Base-by-base conservation (phyloP, 257 asterid genomes). In the Fraxinus quadrangulata region DNA sequence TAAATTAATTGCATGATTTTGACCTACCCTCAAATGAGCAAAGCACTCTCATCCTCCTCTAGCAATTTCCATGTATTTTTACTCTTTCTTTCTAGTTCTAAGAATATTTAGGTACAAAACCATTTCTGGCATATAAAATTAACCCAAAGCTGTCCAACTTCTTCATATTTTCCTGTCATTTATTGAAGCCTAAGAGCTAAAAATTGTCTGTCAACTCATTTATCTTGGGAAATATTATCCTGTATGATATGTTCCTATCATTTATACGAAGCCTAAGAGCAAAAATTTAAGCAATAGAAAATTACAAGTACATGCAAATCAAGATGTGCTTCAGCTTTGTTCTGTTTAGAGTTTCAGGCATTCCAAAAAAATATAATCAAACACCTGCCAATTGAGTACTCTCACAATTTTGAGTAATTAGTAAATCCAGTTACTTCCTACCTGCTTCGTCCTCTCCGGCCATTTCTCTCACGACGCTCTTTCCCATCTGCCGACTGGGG, bases 381-480 rank as follows among this genome's bases (percentile, higher is more conserved):
- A 68, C 61, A 54, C 31, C 78, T 77, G 24, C 67, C 31, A 9
- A 21, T 23, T 21, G 28, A 21, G n/a, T 16, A 45, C 67, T 51
- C 34, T 4, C 11, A 5, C 68, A 70, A 69, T 9, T 68, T 42
- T 31, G 6, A 72, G 23, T 65, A 66, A 19, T 63, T 66, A 47
- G 34, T 37, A 59, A 63, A 37, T 67, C 42, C 31, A 75, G 13
- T 40, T 70, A 1, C 28, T 40, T 33, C 79, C 78, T 82, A 95
- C 98, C 97, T 89, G 87, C 68, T 83, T 81, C 82, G 86, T 79
- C 90, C 85, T 81, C 87, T 83, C 70, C 77, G 81, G 71, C 90
- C 90, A 80, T 89, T 91, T 83, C 89, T 90, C 76, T 79, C 90
- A 80, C 75, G 71, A 59, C 67, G 81, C 80, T 89, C 91, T 80